Conservation (phyloP, 2,329 filamentous ascomycete genomes). For the Xylaria sp. region DNA sequence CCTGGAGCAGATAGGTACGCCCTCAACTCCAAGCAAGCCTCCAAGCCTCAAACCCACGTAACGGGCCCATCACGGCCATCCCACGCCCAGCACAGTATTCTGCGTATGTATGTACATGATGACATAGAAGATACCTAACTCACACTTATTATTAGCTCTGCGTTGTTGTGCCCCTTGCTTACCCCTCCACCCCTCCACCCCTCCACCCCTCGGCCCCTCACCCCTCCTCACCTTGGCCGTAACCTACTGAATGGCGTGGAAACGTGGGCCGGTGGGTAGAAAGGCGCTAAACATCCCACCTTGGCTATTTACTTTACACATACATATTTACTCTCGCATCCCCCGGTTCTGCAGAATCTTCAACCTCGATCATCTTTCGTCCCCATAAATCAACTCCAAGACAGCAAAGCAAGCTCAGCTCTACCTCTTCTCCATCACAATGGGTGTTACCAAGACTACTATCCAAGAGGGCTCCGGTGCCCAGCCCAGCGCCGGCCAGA, state of each 20-base stretch:
- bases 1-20: not conserved
- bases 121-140: not conserved
- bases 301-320: constrained; percentile 13
- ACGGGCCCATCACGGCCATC: not conserved
- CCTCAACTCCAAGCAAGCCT: not conserved
- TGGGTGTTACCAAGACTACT: constrained; percentile 79
- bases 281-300: constrained; percentile 46
- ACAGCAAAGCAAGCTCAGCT: constrained; percentile 21
- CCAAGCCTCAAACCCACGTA: too few species aligned
- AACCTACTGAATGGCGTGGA: not conserved
- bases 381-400: not conserved
- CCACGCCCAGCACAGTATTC: not conserved
- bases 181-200: too few species aligned
- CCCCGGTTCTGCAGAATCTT: constrained; percentile 23
- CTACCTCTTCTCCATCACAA: constrained; percentile 52
- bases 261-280: constrained; percentile 12
- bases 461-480: constrained; percentile 69
- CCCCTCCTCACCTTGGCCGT: constrained; percentile 26
- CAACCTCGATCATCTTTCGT: constrained; percentile 11
- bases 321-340: constrained; percentile 22
- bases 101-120: not conserved
- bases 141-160: constrained; percentile 2
- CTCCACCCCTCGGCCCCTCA: too few species aligned
- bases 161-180: constrained; percentile 6
- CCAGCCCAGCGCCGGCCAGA: constrained; percentile 72